phyloP scores from a whole-genome alignment of 2,329 filamentous ascomycete genomes.

The Stemphylium lycopersici region DNA sequence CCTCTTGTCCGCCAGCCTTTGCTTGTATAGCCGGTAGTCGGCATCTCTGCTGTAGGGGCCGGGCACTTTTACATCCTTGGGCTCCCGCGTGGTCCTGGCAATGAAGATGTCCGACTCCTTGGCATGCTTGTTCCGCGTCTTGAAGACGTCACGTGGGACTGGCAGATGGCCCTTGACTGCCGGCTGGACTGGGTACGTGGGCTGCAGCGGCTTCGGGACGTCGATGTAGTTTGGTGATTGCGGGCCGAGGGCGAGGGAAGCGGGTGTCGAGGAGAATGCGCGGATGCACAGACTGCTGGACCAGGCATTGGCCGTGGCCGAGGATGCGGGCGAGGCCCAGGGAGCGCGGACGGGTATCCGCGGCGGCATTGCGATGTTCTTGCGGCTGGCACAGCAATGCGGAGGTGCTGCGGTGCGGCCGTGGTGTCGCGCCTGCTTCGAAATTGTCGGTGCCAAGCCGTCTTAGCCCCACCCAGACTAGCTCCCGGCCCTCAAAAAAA shows the following conservation, averaged over 20 bases:
- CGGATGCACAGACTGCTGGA: constrained; percentile 17
- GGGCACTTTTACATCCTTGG: constrained; percentile 50
- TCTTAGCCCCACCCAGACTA: constrained; percentile 15
- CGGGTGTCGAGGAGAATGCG: constrained; percentile 55
- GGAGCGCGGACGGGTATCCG: constrained; percentile 48
- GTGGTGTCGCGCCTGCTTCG: constrained; percentile 21
- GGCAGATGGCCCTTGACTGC: constrained; percentile 79
- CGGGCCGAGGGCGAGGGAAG: constrained; percentile 66
- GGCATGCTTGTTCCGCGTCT: constrained; percentile 40
- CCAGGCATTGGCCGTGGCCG: constrained; percentile 22
- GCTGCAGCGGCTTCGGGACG: constrained; percentile 77
- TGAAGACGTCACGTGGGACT: constrained; percentile 80
- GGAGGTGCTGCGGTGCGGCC: constrained; percentile 18
- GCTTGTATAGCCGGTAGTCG: constrained; percentile 69
- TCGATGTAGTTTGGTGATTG: constrained; percentile 89
- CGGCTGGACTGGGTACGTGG: constrained; percentile 58
- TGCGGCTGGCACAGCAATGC: constrained; percentile 8
- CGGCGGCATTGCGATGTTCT: constrained; percentile 48
- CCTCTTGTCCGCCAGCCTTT: constrained; percentile 72
- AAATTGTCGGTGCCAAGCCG: constrained; percentile 36
- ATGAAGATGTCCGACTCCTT: constrained; percentile 70
- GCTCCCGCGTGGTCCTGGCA: constrained; percentile 62
- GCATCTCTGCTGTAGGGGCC: constrained; percentile 48
- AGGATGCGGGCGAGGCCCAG: constrained; percentile 28
- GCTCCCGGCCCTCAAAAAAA: constrained; percentile 27